Evolutionary conservation across 306 rosid genomes (phyloP), one percentile per base, ranked within the genome.

Genomic region (Quercus bicolor): DNA sequence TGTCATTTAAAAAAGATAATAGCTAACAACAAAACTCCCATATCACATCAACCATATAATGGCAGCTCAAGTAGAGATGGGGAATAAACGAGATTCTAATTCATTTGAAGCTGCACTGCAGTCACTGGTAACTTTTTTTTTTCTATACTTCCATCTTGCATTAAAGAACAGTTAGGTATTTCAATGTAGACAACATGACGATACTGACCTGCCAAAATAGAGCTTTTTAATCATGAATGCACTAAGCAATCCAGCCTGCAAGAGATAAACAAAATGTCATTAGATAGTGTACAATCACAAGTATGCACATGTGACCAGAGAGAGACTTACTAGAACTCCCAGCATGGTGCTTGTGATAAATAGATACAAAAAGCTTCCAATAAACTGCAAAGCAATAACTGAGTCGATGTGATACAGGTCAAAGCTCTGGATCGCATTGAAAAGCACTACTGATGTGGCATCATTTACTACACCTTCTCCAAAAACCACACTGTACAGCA

Each of bases 381-480:
- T 15, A 73, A 96, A 87, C 24, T 90, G 85, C 84, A 85, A 87
- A 64, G 89, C 90, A 45, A 90, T 86, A 86, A 74, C 89, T 40
- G 90, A 84, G 88, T 87, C 85, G 70, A 96, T 85, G 89, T 93
- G 87, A 69, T 93, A 80, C 68, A 96, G 94, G 54, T 96, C 99
- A 55, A 96, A 96, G 77, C 90, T 91, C 86, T 96, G 98, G 80
- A 96, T 93, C 61, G 99, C 99, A 60, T 96, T 91, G 83, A 96
- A 90, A 83, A 96, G 98, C 75, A 96, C 99, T 12, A 96, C 88
- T 0, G 99, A 91, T 53, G 99, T 96, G 37, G 99, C 99, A 83
- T 96, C 99, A 85, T 96, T 96, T 61, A 96, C 97, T 4, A 96
- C 99, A 0, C 99, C 98, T 60, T 96, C 99, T 64, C 98, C 99